A percentile compares a stretch with the other conserved stretches of the same genome.
phyloP scores from a whole-genome alignment of 345 rosid genomes.

The Streptanthus diversifolius region DNA sequence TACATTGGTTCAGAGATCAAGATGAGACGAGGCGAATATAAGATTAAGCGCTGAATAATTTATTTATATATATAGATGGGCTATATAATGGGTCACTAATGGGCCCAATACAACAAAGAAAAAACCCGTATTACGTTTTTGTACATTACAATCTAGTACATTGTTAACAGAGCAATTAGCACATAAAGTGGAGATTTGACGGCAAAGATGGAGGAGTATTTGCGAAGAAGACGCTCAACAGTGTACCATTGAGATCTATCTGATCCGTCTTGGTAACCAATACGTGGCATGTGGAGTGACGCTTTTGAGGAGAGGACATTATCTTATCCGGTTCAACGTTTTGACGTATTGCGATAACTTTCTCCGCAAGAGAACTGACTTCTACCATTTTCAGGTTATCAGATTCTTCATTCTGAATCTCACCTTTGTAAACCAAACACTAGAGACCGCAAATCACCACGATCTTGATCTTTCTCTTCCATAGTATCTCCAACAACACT shows the following conservation, averaged over 20 bases:
- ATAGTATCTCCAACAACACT: constrained; percentile 57
- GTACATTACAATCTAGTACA: neutral
- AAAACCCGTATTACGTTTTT: neutral
- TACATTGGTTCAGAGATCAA: constrained; percentile 4
- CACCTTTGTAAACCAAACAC: constrained; percentile 68
- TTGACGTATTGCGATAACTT: constrained; percentile 58
- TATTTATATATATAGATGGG: neutral
- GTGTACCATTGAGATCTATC: constrained; percentile 81
- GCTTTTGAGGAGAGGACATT: constrained; percentile 35
- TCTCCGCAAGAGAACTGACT: constrained; percentile 58
- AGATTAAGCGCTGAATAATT: neutral
- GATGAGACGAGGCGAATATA: neutral
- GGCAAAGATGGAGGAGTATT: constrained; percentile 66
- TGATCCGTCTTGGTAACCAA: constrained; percentile 71
- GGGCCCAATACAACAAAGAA: neutral
- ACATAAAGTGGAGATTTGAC: constrained; percentile 28
- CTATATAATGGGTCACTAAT: constrained; percentile 7
- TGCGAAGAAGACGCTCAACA: constrained; percentile 78
- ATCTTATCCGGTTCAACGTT: constrained; percentile 33
- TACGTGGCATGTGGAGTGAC: constrained; percentile 89
- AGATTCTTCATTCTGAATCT: constrained; percentile 39
- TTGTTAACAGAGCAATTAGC: neutral
- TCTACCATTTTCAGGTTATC: constrained; percentile 47
- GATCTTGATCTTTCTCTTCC: constrained; percentile 53
- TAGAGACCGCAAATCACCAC: constrained; percentile 59